Percentiles rank a stretch among this genome's conserved stretches.
These are phyloP conservation scores for Botryotinia globosa DNA, from an alignment of 2,329 filamentous ascomycete species.

Conservation along the genomic window DNA sequence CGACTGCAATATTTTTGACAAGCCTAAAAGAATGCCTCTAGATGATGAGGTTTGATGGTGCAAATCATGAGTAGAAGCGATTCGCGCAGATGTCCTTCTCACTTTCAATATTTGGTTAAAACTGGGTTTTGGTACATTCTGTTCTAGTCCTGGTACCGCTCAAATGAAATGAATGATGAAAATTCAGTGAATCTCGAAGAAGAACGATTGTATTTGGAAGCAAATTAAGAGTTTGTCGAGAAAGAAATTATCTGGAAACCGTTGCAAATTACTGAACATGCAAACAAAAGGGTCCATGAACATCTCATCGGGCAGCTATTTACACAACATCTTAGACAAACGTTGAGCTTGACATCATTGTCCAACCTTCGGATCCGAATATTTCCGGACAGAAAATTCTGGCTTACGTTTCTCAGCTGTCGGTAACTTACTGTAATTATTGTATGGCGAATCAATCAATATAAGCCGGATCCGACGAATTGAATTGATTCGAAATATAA, in stretches of 20 bases:
- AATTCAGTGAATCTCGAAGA: background rate
- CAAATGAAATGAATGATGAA: background rate
- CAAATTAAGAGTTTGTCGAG: background rate
- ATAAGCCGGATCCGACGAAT: constrained; percentile 4
- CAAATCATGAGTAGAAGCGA: background rate
- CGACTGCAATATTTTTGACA: background rate
- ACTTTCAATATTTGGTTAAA: background rate
- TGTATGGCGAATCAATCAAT: background rate
- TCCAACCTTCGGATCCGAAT: constrained; percentile 11
- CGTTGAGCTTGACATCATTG: background rate
- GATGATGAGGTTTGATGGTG: background rate
- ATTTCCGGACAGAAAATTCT: background rate
- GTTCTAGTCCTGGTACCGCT: background rate
- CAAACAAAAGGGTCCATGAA: background rate
- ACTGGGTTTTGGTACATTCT: background rate
- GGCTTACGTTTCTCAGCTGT: constrained; percentile 8
- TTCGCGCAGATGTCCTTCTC: background rate
- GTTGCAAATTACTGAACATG: constrained; percentile 1
- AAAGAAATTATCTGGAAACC: background rate
- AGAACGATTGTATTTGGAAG: background rate
- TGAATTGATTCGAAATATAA: background rate
- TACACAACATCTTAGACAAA: background rate
- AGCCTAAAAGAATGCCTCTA: background rate
- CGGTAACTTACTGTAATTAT: background rate
- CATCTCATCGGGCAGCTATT: constrained; percentile 8